Evolutionary conservation across 176 grass and related monocot genomes (phyloP), one percentile per base, ranked within the genome.

Genomic region (Hordeum marinum): DNA sequence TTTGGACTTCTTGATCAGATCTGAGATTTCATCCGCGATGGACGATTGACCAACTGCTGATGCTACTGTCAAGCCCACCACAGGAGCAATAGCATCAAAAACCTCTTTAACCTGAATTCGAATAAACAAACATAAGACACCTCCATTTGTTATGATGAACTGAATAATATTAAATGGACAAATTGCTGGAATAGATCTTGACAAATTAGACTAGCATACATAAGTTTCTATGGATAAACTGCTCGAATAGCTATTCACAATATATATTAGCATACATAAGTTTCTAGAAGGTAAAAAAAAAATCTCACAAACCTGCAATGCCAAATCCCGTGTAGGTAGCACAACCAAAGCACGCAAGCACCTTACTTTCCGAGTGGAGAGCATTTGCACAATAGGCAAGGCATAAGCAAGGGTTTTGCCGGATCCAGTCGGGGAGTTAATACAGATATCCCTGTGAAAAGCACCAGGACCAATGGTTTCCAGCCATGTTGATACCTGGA

Each of bases 371-470:
- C 59, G 63, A 25, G 62, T 81, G 8, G 87, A 85, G 12, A 95
- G 88, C 10, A 72, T 79, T 89, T 98, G 93, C 73, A 98, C 93
- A 7, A 95, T 95, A 18, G 96, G 93, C 75, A 98, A 87, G 32
- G 93, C 96, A 89, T 95, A 98, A 27, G 96, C 91, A 80, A 98
- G 89, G 39, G 96, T 98, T 62, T 98, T 98, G 39, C 96, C 93
- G 31, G 93, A 95, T 66, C 96, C 96, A 75, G 96, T 98, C 9
- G 96, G 96, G 64, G 96, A 98, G 39, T 98, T 98, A 6, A 95
- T 89, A 90, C 96, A 95, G 68, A 98, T 92, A 77, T 98, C 96
- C 64, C 93, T 92, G 80, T 98, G 89, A 79, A 98, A 98, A 82
- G 90, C 89, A 41, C 96, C 91, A 14, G 96, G 91, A 12, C 96